Evolutionary conservation across 345 rosid species (phyloP).

Genomic region (Dovyalis caffra): DNA sequence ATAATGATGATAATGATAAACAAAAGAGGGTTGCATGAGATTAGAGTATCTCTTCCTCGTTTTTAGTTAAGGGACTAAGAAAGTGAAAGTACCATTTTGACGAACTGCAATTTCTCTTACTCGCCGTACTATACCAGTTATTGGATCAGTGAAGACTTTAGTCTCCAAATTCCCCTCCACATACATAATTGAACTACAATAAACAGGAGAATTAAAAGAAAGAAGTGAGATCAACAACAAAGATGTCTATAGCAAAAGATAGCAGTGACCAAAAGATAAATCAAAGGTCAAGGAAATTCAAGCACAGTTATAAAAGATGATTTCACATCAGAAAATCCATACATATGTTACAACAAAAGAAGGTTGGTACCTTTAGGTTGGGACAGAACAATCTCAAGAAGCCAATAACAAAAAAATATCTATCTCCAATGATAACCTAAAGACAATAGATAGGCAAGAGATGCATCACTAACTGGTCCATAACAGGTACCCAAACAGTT

Average conservation of each 20-base stretch:
- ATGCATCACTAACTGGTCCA: too few relatives aligned
- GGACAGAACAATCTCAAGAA: not conserved
- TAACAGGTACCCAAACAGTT: too few relatives aligned
- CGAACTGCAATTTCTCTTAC: conserved; percentile 80
- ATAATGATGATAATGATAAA: too few relatives aligned
- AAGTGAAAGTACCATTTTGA: conserved; percentile 51
- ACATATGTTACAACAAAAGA: not conserved
- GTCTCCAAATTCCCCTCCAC: conserved; percentile 92
- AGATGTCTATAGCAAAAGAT: conserved; percentile 3
- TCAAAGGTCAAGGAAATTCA: not conserved
- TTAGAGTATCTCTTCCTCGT: too few relatives aligned
- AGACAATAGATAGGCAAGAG: too few relatives aligned
- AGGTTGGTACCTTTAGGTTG: not conserved
- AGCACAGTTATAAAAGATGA: not conserved
- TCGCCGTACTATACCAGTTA: conserved; percentile 72
- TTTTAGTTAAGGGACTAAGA: not conserved
- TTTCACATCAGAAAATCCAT: not conserved
- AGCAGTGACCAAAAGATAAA: conserved; percentile 3
- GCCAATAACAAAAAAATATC: not conserved
- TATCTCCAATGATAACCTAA: too few relatives aligned
- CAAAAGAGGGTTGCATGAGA: too few relatives aligned
- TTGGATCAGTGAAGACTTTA: conserved; percentile 68
- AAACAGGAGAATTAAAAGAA: conserved; percentile 2
- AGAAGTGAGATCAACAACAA: not conserved
- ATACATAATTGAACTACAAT: conserved; percentile 54